These are phyloP conservation scores for Adenanthera pavonina DNA, from an alignment of 306 rosid genomes.

Conservation along the genomic window DNA sequence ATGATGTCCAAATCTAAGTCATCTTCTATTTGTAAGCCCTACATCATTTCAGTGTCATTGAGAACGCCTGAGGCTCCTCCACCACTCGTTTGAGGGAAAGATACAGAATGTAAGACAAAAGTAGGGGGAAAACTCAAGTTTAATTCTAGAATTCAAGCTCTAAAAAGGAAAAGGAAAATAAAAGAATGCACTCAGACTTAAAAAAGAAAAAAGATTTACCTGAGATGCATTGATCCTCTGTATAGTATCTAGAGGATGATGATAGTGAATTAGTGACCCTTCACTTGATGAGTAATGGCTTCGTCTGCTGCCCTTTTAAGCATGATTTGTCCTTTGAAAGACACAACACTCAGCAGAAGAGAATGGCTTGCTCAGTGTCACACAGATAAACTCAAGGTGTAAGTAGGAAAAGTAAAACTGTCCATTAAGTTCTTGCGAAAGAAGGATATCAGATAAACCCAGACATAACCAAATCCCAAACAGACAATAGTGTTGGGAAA, in stretches of 20 bases:
- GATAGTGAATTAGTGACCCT: conserved; percentile 56
- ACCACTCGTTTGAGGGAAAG: conserved; percentile 53
- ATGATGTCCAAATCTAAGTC: too few relatives aligned
- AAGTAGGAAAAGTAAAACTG: neutral
- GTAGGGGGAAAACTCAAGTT: neutral
- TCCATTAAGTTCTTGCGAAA: neutral
- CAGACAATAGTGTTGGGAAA: conserved; percentile 8
- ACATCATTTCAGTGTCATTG: too few relatives aligned
- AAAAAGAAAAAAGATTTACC: conserved; percentile 51
- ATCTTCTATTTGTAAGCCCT: too few relatives aligned
- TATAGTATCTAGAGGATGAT: conserved; percentile 69
- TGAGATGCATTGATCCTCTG: conserved; percentile 62
- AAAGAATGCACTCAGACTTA: neutral
- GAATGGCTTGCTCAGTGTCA: conserved; percentile 56
- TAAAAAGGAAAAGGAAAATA: neutral
- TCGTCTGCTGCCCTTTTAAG: conserved; percentile 63
- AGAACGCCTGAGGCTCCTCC: conserved; percentile 59
- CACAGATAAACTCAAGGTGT: conserved; percentile 40
- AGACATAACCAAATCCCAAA: neutral
- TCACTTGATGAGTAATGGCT: conserved; percentile 66
- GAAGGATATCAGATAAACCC: conserved; percentile 12
- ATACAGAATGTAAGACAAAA: neutral
- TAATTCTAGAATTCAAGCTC: conserved; percentile 22
- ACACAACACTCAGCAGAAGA: conserved; percentile 83
- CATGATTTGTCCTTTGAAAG: conserved; percentile 64